phyloP scores from a whole-genome alignment of 2,329 filamentous ascomycete species.

The Graphiopsis chlorocephala region DNA sequence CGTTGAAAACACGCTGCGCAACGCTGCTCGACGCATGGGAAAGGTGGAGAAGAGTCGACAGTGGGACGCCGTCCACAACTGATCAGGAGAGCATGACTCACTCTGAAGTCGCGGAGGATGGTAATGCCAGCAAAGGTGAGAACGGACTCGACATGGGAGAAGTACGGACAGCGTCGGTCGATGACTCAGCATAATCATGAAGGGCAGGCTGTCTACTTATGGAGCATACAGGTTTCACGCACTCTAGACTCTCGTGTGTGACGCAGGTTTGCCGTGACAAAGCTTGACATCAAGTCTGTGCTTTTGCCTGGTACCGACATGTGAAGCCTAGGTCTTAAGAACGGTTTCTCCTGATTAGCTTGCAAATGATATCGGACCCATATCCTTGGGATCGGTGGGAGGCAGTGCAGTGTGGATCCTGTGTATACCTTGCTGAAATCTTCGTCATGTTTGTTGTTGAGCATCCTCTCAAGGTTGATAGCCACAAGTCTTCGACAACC shows the following conservation, averaged over 20 bases:
- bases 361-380: background rate
- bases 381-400: background rate
- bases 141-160: background rate
- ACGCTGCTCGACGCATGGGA: background rate
- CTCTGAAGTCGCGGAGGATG: background rate
- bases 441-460: background rate
- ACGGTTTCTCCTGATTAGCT: conserved; percentile 6
- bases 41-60: background rate
- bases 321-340: conserved; percentile 3
- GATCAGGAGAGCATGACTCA: background rate
- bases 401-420: conserved; percentile 2
- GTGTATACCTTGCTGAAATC: background rate
- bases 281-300: background rate
- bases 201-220: background rate
- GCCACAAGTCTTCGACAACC: conserved; percentile 1
- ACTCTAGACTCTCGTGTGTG: background rate
- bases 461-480: conserved; percentile 1
- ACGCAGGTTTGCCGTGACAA: background rate
- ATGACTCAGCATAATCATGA: background rate
- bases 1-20: background rate
- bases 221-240: background rate
- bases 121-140: background rate
- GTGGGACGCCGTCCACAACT: background rate
- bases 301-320: background rate
- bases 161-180: background rate